Conservation (phyloP, 2,329 filamentous ascomycete genomes). For the Claviceps sp. region DNA sequence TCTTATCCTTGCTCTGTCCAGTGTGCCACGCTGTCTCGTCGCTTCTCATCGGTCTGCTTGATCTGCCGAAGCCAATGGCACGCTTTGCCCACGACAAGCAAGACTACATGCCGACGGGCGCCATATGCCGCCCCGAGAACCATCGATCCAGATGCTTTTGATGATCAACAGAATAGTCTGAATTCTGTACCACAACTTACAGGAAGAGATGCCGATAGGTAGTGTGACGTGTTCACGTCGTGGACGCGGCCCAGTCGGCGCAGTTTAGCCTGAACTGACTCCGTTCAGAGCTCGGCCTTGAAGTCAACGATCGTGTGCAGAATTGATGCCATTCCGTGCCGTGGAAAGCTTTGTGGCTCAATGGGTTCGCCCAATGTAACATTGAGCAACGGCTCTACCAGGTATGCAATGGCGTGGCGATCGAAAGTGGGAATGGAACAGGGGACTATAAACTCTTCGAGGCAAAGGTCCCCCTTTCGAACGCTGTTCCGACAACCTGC, state of each 20-base stretch:
- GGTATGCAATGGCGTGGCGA: slow-evolving; percentile 60
- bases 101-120: slow-evolving; percentile 24
- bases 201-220: too few species aligned
- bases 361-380: slow-evolving; percentile 47
- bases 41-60: slow-evolving; percentile 37
- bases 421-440: slow-evolving; percentile 46
- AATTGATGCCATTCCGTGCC: slow-evolving; percentile 48
- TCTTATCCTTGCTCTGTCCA: slow-evolving; percentile 27
- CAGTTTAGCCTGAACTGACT: slow-evolving; percentile 37
- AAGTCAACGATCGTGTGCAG: slow-evolving; percentile 52
- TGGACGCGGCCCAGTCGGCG: slow-evolving; percentile 41
- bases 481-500: too few species aligned
- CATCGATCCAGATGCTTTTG: slow-evolving; percentile 34
- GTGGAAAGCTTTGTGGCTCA: slow-evolving; percentile 51
- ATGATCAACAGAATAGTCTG: slow-evolving; percentile 34
- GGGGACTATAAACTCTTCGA: slow-evolving; percentile 50
- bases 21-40: slow-evolving; percentile 45
- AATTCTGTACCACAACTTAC: too few species aligned
- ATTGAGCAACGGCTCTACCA: slow-evolving; percentile 37
- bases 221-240: slow-evolving; percentile 28
- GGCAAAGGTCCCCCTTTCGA: too few species aligned
- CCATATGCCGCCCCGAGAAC: slow-evolving; percentile 28
- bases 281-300: slow-evolving; percentile 41
- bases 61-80: slow-evolving; percentile 29
- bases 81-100: slow-evolving; percentile 31